These are phyloP conservation scores for Neopestalotiopsis clavispora DNA, from an alignment of 2,329 filamentous ascomycete genomes.

Conservation along the genomic window DNA sequence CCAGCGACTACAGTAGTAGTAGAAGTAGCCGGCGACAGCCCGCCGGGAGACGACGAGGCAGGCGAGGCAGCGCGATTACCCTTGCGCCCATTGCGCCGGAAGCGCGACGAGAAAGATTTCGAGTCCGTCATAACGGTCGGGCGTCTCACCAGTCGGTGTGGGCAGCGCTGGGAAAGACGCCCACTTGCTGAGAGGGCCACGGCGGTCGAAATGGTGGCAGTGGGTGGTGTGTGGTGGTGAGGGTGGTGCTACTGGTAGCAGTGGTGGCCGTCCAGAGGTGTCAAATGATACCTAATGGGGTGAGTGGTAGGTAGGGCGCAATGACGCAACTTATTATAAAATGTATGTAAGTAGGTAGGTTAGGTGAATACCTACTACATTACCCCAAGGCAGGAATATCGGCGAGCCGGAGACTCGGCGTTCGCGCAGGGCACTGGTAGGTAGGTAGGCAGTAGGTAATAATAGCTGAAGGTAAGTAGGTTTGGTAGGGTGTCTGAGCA, in stretches of 20 bases:
- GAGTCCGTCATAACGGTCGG: constrained; percentile 29
- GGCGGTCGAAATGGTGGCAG: neutral
- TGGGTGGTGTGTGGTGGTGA: neutral
- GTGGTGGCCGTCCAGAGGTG: neutral
- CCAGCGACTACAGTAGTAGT: constrained; percentile 13
- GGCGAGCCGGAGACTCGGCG: constrained; percentile 6
- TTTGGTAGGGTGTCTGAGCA: neutral
- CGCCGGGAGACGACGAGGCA: constrained; percentile 15
- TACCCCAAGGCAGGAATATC: neutral
- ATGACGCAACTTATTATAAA: constrained; percentile 4
- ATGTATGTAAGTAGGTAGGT: neutral
- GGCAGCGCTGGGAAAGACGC: constrained; percentile 13
- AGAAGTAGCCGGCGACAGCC: constrained; percentile 21
- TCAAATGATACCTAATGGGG: neutral
- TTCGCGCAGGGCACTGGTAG: neutral
- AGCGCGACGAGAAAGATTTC: constrained; percentile 30
- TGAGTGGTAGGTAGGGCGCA: neutral
- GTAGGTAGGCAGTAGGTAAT: no score
- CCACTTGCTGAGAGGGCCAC: constrained; percentile 8
- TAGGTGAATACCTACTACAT: no score
- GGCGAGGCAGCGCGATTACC: constrained; percentile 4
- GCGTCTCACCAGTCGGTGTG: constrained; percentile 10
- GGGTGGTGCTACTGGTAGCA: neutral
- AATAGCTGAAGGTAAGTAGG: neutral
- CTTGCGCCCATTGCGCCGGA: constrained; percentile 30